Conservation (phyloP, 805 yeast species). For the Candida rishiriensis region DNA sequence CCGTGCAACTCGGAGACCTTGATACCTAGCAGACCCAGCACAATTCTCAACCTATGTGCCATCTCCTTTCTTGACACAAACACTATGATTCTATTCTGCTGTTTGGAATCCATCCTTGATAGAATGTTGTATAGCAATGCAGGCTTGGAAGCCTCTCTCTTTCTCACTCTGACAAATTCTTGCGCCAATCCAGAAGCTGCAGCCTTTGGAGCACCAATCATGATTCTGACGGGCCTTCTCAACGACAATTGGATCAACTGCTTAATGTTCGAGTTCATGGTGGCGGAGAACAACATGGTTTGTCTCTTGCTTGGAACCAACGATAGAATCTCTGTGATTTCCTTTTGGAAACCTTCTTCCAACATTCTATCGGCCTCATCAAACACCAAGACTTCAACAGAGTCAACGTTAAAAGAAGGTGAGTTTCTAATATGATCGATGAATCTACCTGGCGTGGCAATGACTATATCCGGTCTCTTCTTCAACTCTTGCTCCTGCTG, state of each 20-base stretch:
- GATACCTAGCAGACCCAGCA: slow-evolving; percentile 69
- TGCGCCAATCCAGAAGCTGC: slow-evolving; percentile 88
- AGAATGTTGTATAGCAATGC: slow-evolving; percentile 74
- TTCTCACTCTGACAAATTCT: slow-evolving; percentile 92
- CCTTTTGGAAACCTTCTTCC: slow-evolving; percentile 98
- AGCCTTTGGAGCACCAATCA: slow-evolving; percentile 95
- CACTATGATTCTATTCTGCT: slow-evolving; percentile 73
- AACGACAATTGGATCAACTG: slow-evolving; percentile 83
- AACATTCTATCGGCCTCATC: slow-evolving; percentile 99
- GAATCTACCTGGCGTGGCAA: slow-evolving; percentile 98
- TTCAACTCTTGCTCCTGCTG: slow-evolving; percentile 94
- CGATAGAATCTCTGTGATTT: slow-evolving; percentile 82
- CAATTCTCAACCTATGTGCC: slow-evolving; percentile 81
- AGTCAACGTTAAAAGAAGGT: slow-evolving; percentile 84
- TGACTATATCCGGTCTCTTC: slow-evolving; percentile 89
- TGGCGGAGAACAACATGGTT: slow-evolving; percentile 91
- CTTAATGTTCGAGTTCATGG: slow-evolving; percentile 93
- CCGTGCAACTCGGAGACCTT: slow-evolving; percentile 81
- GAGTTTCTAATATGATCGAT: slow-evolving; percentile 96
- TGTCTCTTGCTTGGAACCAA: slow-evolving; percentile 89
- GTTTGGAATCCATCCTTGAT: slow-evolving; percentile 56
- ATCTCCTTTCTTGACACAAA: slow-evolving; percentile 89
- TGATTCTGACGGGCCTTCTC: slow-evolving; percentile 85
- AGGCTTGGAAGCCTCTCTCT: slow-evolving; percentile 79
- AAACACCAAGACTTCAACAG: slow-evolving; percentile 85